Percentiles rank a stretch among this genome's conserved stretches.
Conservation (phyloP, 768 basidiomycete species). For the Leccinum uliginosum region DNA sequence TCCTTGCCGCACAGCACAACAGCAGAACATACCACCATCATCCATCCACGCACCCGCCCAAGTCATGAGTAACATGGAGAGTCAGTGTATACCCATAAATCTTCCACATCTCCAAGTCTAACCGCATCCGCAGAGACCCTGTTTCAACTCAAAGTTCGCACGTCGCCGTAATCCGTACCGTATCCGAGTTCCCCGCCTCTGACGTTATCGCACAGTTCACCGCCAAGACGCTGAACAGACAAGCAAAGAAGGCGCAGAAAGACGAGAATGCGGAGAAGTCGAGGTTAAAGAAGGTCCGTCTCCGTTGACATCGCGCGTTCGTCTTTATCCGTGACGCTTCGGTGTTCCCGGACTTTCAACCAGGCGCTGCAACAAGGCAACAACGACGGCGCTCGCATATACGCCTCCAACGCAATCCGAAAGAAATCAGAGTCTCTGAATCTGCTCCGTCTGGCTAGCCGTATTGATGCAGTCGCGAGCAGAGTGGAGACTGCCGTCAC, state of each 20-base stretch:
- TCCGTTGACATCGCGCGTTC: background rate
- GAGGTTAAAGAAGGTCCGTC: slow-evolving; percentile 83
- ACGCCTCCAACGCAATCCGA: slow-evolving; percentile 95
- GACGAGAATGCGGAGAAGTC: slow-evolving; percentile 88
- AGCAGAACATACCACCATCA: background rate
- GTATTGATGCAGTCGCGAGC: slow-evolving; percentile 95
- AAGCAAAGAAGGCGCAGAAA: slow-evolving; percentile 97
- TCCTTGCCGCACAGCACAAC: background rate
- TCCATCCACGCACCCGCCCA: background rate
- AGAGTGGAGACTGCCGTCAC: slow-evolving; percentile 98
- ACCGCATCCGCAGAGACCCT: slow-evolving; percentile 67
- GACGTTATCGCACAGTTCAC: slow-evolving; percentile 67
- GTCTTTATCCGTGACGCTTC: background rate
- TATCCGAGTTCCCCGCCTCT: slow-evolving; percentile 9
- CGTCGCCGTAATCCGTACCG: slow-evolving; percentile 4
- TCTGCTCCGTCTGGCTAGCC: slow-evolving; percentile 81
- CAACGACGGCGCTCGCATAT: slow-evolving; percentile 94
- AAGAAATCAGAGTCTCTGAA: slow-evolving; percentile 97
- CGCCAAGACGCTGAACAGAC: slow-evolving; percentile 88
- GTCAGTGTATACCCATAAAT: slow-evolving; percentile 43
- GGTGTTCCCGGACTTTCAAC: slow-evolving; percentile 1
- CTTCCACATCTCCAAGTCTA: background rate
- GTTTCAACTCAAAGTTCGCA: slow-evolving; percentile 92
- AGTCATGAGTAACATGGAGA: slow-evolving; percentile 81
- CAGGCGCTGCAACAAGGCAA: slow-evolving; percentile 98